Percentiles rank a stretch among this genome's conserved stretches.
Conservation (phyloP, 805 yeast species). For the Yarrowia sp. region DNA sequence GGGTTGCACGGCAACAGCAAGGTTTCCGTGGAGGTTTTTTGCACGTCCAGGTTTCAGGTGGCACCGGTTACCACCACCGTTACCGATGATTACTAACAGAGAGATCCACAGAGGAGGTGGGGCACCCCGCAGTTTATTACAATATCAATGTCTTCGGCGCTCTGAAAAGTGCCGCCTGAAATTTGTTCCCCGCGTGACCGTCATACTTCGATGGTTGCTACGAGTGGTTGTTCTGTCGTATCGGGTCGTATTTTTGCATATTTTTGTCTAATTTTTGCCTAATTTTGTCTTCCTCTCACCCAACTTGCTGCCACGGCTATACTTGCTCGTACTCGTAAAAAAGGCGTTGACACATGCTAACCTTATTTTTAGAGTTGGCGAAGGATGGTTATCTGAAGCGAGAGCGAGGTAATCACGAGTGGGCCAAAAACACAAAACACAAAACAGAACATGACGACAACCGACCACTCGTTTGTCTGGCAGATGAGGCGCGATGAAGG, state of each 20-base stretch:
- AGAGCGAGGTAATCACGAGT: constrained; percentile 19
- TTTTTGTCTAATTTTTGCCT: constrained; percentile 6
- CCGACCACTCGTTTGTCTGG: neutral
- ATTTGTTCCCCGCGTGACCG: neutral
- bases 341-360: constrained; percentile 26
- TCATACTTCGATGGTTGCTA: neutral
- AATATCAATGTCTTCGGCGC: too few species aligned
- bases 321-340: constrained; percentile 35
- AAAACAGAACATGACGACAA: neutral
- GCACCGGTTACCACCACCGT: neutral
- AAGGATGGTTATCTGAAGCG: constrained; percentile 25
- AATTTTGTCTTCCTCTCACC: neutral
- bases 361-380: neutral
- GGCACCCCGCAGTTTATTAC: too few species aligned
- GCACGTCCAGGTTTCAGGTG: neutral
- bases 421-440: constrained; percentile 7
- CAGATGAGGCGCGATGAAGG: constrained; percentile 3
- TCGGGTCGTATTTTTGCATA: constrained; percentile 18
- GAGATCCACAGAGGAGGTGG: neutral
- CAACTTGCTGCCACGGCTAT: constrained; percentile 24
- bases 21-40: constrained; percentile 22
- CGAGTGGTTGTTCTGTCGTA: constrained; percentile 3
- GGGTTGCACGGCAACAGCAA: neutral
- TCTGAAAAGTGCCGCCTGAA: too few species aligned
- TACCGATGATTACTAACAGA: neutral